phyloP scores from a whole-genome alignment of 164 flowering plant species.

The Stephania japonica region DNA sequence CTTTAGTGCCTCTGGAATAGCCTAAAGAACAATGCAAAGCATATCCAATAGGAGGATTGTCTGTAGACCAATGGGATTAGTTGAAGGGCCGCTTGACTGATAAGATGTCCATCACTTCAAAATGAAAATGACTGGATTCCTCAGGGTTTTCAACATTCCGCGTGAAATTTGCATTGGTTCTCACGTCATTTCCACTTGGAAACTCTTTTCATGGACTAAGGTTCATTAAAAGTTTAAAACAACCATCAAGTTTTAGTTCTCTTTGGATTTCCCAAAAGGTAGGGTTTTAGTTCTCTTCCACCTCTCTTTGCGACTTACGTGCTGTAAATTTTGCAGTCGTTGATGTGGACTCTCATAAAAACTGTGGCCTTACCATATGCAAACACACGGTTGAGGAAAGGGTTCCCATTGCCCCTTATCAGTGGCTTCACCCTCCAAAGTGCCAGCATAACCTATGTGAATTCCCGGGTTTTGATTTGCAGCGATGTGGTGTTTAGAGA shows the following conservation, averaged over 20 bases:
- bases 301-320: not conserved
- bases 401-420: conserved; percentile 70
- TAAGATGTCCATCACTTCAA: not conserved
- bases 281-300: not conserved
- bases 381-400: conserved; percentile 55
- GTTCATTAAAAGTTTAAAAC: too few relatives aligned
- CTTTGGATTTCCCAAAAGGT: too few relatives aligned
- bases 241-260: too few relatives aligned
- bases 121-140: too few relatives aligned
- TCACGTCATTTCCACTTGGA: too few relatives aligned
- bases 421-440: conserved; percentile 65
- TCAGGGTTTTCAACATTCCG: not conserved
- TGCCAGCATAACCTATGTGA: conserved; percentile 35
- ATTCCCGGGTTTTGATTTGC: conserved; percentile 50
- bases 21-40: too few relatives aligned
- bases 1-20: too few relatives aligned
- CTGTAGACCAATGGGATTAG: too few relatives aligned
- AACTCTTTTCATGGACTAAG: too few relatives aligned
- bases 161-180: too few relatives aligned
- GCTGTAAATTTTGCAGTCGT: conserved; percentile 45
- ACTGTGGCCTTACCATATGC: conserved; percentile 64
- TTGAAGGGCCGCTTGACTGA: not conserved
- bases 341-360: conserved; percentile 54
- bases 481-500: conserved; percentile 41
- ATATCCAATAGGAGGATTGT: too few relatives aligned